Percentiles rank a stretch among this genome's conserved stretches.
These are phyloP conservation scores for Lycium barbarum DNA, from an alignment of 257 asterid genomes.

Conservation along the genomic window DNA sequence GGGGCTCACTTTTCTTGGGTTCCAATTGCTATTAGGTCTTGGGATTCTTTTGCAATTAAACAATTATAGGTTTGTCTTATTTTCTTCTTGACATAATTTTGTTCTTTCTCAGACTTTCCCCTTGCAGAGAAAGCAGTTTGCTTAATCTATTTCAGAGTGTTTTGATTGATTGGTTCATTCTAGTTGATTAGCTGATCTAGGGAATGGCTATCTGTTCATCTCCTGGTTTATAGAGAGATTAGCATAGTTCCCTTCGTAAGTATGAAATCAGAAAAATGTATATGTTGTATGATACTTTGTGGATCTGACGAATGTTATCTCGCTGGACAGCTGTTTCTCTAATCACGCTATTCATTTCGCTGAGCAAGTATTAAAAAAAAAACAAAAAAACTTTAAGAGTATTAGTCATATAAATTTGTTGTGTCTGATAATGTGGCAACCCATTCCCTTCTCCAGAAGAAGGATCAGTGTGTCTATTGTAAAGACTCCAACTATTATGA, in stretches of 20 bases:
- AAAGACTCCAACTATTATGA: not conserved
- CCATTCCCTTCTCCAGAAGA: not conserved
- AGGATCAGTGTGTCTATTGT: not conserved
- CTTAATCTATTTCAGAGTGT: not conserved
- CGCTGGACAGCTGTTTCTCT: not conserved
- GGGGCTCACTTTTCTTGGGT: slow-evolving; percentile 85
- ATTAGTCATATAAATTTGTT: not conserved
- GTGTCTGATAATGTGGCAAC: not conserved
- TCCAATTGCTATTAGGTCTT: slow-evolving; percentile 86
- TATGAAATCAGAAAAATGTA: not conserved
- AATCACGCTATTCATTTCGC: not conserved
- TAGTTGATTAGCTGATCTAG: not conserved
- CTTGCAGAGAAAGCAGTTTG: not conserved
- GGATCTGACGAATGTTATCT: not conserved
- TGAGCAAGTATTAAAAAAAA: not conserved
- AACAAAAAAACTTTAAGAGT: not conserved
- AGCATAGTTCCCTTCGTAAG: not conserved
- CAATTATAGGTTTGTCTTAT: slow-evolving; percentile 65
- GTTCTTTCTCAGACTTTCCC: not conserved
- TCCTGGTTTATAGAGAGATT: not conserved
- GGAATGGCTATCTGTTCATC: not conserved
- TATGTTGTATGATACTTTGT: not conserved
- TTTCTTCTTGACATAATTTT: slow-evolving; percentile 28
- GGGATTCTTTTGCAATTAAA: slow-evolving; percentile 89
- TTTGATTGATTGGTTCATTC: not conserved